Conservation (phyloP, 495 filamentous ascomycete species). For the Niebla homalea region DNA sequence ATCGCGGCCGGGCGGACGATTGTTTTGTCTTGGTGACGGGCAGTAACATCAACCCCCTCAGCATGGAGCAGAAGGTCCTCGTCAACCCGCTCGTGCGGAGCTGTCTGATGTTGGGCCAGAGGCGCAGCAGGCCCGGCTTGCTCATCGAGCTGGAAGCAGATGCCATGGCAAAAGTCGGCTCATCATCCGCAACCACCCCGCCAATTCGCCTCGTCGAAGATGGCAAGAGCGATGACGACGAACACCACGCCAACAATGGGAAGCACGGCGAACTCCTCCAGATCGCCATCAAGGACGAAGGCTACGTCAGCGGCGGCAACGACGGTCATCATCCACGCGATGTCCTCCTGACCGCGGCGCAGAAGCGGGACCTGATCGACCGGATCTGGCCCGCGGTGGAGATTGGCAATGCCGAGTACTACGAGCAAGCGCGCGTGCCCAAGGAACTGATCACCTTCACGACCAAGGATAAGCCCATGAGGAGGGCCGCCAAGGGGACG, state of each 20-base stretch:
- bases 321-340: too few relatives aligned
- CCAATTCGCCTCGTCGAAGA: too few relatives aligned
- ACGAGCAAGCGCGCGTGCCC: conserved; percentile 30
- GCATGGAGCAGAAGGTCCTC: conserved; percentile 23
- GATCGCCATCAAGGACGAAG: too few relatives aligned
- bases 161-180: too few relatives aligned
- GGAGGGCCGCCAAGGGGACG: conserved; percentile 32
- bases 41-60: conserved; percentile 29
- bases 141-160: conserved; percentile 20
- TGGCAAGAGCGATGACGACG: background rate
- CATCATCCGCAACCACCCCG: too few relatives aligned
- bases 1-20: conserved; percentile 24
- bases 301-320: too few relatives aligned
- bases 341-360: too few relatives aligned
- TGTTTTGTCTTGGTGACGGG: conserved; percentile 29
- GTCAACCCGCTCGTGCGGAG: conserved; percentile 16
- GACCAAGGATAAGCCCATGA: conserved; percentile 22
- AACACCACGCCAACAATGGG: background rate
- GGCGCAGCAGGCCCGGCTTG: conserved; percentile 22
- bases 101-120: conserved; percentile 23
- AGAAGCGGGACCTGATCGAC: too few relatives aligned
- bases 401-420: conserved; percentile 28
- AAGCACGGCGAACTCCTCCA: too few relatives aligned
- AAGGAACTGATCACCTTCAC: conserved; percentile 30
- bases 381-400: conserved; percentile 34